These are phyloP conservation scores for Nemania sp. DNA, from an alignment of 2,329 filamentous ascomycete genomes.

Conservation along the genomic window DNA sequence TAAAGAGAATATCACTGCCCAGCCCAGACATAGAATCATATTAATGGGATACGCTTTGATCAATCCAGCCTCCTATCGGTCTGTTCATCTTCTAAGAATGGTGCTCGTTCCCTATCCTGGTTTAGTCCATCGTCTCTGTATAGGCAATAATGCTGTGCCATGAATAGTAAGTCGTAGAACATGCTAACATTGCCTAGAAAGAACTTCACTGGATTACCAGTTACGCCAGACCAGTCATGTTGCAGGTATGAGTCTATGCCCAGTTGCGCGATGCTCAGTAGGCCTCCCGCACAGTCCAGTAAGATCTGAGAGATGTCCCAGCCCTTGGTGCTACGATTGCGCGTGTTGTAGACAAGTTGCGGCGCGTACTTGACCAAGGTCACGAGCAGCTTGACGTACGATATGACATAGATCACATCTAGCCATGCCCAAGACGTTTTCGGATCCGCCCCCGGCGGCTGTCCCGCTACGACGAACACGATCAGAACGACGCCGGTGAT, in stretches of 20 bases:
- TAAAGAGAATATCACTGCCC: no score
- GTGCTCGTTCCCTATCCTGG: conserved; percentile 42
- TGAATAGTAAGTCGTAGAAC: conserved; percentile 83
- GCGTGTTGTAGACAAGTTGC: conserved; percentile 80
- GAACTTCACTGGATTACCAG: conserved; percentile 90
- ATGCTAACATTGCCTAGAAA: conserved; percentile 83
- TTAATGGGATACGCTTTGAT: background rate
- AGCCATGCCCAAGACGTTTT: conserved; percentile 61
- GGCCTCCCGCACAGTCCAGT: conserved; percentile 78
- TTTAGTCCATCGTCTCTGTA: conserved; percentile 53
- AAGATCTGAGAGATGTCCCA: conserved; percentile 88
- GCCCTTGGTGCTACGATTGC: conserved; percentile 80
- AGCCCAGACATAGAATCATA: background rate
- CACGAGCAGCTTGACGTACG: conserved; percentile 86
- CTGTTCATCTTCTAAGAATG: conserved; percentile 42
- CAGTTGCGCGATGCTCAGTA: conserved; percentile 81
- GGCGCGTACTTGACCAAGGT: conserved; percentile 93
- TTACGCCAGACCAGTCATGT: conserved; percentile 86
- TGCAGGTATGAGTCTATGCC: conserved; percentile 83
- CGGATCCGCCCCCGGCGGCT: conserved; percentile 43
- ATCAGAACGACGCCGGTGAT: conserved; percentile 57
- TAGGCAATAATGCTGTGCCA: conserved; percentile 83
- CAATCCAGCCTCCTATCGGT: conserved; percentile 40
- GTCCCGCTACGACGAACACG: conserved; percentile 47
- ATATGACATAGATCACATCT: conserved; percentile 68